phyloP scores from a whole-genome alignment of 176 grass and related monocot species.

The bread wheat (Triticum aestivum) region DNA sequence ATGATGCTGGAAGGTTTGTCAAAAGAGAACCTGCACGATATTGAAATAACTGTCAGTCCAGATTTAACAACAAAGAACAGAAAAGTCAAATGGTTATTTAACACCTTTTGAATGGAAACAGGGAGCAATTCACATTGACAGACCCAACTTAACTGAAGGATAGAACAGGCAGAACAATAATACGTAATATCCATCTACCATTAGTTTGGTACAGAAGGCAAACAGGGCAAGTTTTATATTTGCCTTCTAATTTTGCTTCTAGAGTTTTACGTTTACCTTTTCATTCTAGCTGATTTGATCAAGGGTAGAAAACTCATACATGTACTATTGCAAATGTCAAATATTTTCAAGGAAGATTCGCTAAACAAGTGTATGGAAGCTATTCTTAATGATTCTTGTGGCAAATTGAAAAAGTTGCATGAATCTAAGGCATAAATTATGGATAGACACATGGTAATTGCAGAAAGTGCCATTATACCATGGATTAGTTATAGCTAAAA shows the following conservation, averaged over 20 bases:
- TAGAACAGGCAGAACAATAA: background rate
- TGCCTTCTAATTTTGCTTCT: background rate
- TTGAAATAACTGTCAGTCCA: background rate
- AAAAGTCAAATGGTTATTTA: conserved; percentile 3
- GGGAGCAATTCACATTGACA: background rate
- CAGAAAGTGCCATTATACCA: background rate
- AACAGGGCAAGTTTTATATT: background rate
- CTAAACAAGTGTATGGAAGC: background rate
- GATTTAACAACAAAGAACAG: conserved; percentile 15
- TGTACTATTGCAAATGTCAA: background rate
- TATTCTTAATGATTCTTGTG: background rate
- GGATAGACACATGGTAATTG: background rate
- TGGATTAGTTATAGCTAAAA: background rate
- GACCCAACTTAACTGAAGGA: background rate
- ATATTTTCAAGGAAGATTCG: conserved; percentile 2
- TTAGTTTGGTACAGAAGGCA: conserved; percentile 14
- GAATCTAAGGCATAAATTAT: background rate
- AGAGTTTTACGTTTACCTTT: background rate
- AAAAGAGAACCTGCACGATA: conserved; percentile 9
- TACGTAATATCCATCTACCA: background rate
- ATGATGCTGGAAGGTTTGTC: conserved; percentile 34
- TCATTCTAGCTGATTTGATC: background rate
- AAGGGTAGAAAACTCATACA: background rate
- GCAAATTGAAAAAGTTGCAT: background rate
- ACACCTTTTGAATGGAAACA: background rate